Evolutionary conservation across 2,329 filamentous ascomycete genomes (phyloP), one percentile per base, ranked within the genome.

Genomic region (Penicillium sp.): DNA sequence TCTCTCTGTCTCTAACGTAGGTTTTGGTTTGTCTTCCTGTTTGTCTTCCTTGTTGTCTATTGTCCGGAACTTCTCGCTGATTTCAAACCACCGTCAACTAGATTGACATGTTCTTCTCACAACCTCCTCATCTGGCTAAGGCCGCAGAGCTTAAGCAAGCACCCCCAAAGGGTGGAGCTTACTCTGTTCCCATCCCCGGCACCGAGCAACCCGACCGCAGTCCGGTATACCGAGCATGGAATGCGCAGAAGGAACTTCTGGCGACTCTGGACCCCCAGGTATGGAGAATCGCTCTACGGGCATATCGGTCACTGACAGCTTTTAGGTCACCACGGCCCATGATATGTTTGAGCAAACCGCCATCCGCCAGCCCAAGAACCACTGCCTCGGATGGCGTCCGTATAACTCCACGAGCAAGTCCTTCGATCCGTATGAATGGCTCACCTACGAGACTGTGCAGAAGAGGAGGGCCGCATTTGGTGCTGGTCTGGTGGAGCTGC

Each of bases 391-490:
- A 53, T 84, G 84, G 71, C 85, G 94, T 60, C 83, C 88, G 4
- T 97, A 90, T 82, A 86, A 96, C 72, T 74, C 88, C 3, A 76
- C 75, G 35, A 90, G 85, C 45, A 87, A 91, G 76, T 81, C 82
- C 1, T 96, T 84, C 74, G 85, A 87, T 55, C 84, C 84, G 61
- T 99, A 89, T 70, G 81, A 86, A 56, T 97, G 92, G 91, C 76
- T 92, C 64, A 89, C 87, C 55, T 97, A 96, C 67, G 81, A 80
- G 65, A 85, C 94, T 57, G 82, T 93, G n/a, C 86, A 88, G 56
- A 81, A 84, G 76, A 84, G 92, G 69, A 85, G 90, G 68, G 88
- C 87, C 69, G 90, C 94, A 71, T 83, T 97, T 63, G 94, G 94
- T 60, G 88, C 87, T 36, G 94, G 93, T 55, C 74, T 97, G 44